A percentile compares a stretch with the other conserved stretches of the same genome.
phyloP scores from a whole-genome alignment of 2,329 filamentous ascomycete genomes.

The Exserohilum rostratum region DNA sequence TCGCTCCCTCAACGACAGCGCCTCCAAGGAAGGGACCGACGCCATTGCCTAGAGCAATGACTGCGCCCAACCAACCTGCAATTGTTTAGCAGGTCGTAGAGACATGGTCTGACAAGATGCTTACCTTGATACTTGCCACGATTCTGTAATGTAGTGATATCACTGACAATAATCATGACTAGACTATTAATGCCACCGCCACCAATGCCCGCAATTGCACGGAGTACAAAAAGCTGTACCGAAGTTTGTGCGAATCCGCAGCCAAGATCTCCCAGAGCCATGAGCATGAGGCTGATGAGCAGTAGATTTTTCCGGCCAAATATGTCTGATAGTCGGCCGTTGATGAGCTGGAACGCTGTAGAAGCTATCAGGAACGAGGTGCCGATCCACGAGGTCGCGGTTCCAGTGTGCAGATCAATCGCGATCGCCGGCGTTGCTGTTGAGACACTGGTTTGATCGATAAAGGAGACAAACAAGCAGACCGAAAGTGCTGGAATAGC shows the following conservation, averaged over 20 bases:
- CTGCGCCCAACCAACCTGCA: conserved; percentile 22
- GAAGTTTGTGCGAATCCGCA: conserved; percentile 63
- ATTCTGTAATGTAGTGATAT: conserved; percentile 43
- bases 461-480: conserved; percentile 61
- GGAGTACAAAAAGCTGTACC: conserved; percentile 66
- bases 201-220: conserved; percentile 63
- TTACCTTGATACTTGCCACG: conserved; percentile 46
- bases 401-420: conserved; percentile 43
- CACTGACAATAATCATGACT: conserved; percentile 47
- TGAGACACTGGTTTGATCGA: conserved; percentile 64
- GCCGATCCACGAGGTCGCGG: conserved; percentile 63
- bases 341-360: conserved; percentile 68
- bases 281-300: conserved; percentile 59
- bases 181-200: conserved; percentile 62
- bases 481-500: conserved; percentile 62
- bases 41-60: conserved; percentile 27
- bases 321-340: conserved; percentile 67
- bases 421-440: conserved; percentile 47
- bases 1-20: conserved; percentile 21
- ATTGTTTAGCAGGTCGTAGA: not conserved
- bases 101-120: not conserved
- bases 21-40: conserved; percentile 29
- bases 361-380: conserved; percentile 62
- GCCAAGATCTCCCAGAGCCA: conserved; percentile 63
- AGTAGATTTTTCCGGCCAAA: conserved; percentile 56